Conservation (phyloP, 2,329 filamentous ascomycete genomes). For the Fusarium abutilonis region DNA sequence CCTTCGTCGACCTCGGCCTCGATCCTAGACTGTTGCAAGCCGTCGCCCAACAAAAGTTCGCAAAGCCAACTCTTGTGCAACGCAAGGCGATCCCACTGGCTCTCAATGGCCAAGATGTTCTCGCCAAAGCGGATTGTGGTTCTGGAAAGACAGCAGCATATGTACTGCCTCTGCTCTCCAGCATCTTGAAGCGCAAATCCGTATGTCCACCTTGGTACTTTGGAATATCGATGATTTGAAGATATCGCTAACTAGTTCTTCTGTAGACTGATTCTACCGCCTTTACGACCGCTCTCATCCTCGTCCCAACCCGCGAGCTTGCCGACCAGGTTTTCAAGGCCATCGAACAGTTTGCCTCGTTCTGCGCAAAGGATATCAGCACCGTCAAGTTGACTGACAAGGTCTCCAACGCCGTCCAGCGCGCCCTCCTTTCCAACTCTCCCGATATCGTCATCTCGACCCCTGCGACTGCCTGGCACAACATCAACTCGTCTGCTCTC, state of each 20-base stretch:
- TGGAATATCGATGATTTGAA: neutral
- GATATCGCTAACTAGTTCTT: constrained; percentile 13
- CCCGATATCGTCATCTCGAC: constrained; percentile 94
- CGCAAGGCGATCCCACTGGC: constrained; percentile 87
- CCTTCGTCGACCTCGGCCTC: constrained; percentile 81
- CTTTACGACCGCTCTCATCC: constrained; percentile 79
- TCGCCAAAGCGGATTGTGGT: constrained; percentile 92
- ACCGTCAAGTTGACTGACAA: constrained; percentile 90
- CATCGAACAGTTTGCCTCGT: constrained; percentile 79
- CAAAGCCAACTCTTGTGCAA: constrained; percentile 89
- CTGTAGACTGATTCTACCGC: constrained; percentile 60
- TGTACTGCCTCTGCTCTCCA: constrained; percentile 85
- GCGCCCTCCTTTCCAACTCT: constrained; percentile 82
- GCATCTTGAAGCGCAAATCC: constrained; percentile 80
- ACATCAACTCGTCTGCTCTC: constrained; percentile 72
- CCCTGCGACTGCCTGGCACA: constrained; percentile 82
- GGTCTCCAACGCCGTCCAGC: constrained; percentile 87
- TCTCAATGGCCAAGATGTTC: constrained; percentile 85
- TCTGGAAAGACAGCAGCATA: constrained; percentile 99
- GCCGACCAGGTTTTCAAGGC: constrained; percentile 88
- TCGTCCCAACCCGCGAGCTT: constrained; percentile 94
- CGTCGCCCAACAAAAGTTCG: constrained; percentile 83
- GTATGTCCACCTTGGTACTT: constrained; percentile 51
- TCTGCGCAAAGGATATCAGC: constrained; percentile 85
- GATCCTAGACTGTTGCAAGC: constrained; percentile 88